phyloP scores from a whole-genome alignment of 2,329 filamentous ascomycete genomes.

The Ceratocystis cacaofunesta region DNA sequence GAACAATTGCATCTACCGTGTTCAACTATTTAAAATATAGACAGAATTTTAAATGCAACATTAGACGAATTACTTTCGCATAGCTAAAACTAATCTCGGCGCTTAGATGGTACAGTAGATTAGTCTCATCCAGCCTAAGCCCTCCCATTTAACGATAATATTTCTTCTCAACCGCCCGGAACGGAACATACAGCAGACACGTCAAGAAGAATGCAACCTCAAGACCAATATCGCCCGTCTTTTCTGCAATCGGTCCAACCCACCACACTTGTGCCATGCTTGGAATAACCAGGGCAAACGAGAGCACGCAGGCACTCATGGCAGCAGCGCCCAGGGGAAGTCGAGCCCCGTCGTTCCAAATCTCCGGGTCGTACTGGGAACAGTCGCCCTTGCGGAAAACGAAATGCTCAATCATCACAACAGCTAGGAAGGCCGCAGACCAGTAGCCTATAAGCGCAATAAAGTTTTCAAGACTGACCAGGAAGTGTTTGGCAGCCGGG shows the following conservation, averaged over 20 bases:
- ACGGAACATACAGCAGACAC: slow-evolving; percentile 32
- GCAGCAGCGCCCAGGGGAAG: slow-evolving; percentile 36
- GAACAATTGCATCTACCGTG: too few relatives aligned
- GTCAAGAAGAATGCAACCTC: slow-evolving; percentile 45
- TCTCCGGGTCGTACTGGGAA: slow-evolving; percentile 31
- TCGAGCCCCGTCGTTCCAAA: slow-evolving; percentile 32
- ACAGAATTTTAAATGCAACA: too few relatives aligned
- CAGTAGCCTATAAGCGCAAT: slow-evolving; percentile 44
- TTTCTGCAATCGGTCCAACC: slow-evolving; percentile 43
- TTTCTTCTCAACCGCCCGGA: slow-evolving; percentile 33
- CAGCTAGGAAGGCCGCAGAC: slow-evolving; percentile 39
- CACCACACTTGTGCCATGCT: slow-evolving; percentile 48
- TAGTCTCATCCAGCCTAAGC: neutral
- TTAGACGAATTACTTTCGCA: too few relatives aligned
- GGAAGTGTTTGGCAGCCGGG: slow-evolving; percentile 40
- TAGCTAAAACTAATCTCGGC: too few relatives aligned
- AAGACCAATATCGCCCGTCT: slow-evolving; percentile 50
- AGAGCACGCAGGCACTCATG: slow-evolving; percentile 31
- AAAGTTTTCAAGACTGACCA: slow-evolving; percentile 42
- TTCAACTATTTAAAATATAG: too few relatives aligned
- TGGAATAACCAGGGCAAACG: slow-evolving; percentile 39
- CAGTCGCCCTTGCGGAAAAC: slow-evolving; percentile 33
- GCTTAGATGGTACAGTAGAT: neutral
- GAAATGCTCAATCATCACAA: slow-evolving; percentile 34
- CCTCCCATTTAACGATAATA: slow-evolving; percentile 4